Conservation (phyloP, 495 filamentous ascomycete genomes). For the Lophium mytilinum region DNA sequence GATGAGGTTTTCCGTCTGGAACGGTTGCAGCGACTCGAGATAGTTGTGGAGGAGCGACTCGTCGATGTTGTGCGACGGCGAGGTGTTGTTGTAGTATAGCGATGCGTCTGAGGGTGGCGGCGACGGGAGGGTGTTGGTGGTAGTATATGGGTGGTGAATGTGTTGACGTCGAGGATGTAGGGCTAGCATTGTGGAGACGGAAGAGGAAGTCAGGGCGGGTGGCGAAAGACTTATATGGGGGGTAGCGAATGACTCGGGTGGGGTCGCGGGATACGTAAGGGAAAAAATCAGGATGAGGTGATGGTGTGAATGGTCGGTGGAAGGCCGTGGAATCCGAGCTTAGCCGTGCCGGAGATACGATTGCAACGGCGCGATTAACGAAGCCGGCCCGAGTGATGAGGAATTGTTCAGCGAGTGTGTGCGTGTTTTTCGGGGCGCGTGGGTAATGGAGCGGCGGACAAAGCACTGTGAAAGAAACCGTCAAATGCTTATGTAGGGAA, state of each 20-base stretch:
- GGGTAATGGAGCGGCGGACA: background rate
- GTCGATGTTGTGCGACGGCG: slow-evolving; percentile 14
- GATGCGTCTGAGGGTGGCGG: slow-evolving; percentile 11
- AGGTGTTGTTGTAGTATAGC: slow-evolving; percentile 10
- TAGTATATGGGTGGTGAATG: slow-evolving; percentile 5
- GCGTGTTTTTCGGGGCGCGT: background rate
- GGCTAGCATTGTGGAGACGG: slow-evolving; percentile 18
- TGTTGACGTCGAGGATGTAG: slow-evolving; percentile 23
- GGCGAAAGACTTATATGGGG: slow-evolving; percentile 23
- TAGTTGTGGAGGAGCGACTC: slow-evolving; percentile 21
- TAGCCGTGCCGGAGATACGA: background rate
- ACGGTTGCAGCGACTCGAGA: slow-evolving; percentile 22
- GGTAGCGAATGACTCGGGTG: slow-evolving; percentile 7
- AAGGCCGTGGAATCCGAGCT: slow-evolving; percentile 15
- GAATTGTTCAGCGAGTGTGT: background rate
- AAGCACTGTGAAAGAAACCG: background rate
- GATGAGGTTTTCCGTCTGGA: slow-evolving; percentile 4
- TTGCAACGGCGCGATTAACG: background rate
- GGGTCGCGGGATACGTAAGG: slow-evolving; percentile 3
- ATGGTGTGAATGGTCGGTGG: slow-evolving; percentile 12
- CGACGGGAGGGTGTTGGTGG: slow-evolving; percentile 9
- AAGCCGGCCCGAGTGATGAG: background rate
- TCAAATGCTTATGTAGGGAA: slow-evolving; percentile 1
- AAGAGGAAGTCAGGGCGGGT: slow-evolving; percentile 18
- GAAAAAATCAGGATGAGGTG: slow-evolving; percentile 17